A percentile compares a stretch with the other conserved stretches of the same genome.
Conservation (phyloP, 306 rosid species). For the Carpinus fangiana region DNA sequence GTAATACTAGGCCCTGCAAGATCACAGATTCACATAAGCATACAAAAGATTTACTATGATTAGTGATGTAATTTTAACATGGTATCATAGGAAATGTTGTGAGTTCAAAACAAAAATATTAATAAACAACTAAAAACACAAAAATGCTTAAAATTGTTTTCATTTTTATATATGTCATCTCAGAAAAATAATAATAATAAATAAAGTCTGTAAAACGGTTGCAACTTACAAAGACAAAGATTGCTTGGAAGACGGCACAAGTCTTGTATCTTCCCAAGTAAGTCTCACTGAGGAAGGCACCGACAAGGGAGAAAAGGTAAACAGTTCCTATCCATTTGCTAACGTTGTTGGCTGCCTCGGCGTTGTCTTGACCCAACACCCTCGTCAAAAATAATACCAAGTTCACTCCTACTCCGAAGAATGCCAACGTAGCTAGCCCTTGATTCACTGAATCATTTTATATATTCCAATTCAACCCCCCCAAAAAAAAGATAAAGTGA, state of each 20-base stretch:
- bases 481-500: too few relatives aligned
- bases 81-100: neutral
- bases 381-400: constrained; percentile 66
- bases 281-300: constrained; percentile 82
- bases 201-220: neutral
- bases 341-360: constrained; percentile 71
- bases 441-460: constrained; percentile 54
- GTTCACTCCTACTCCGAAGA: constrained; percentile 84
- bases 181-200: too few relatives aligned
- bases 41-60: neutral
- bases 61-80: neutral
- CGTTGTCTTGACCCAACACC: constrained; percentile 77
- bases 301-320: constrained; percentile 75
- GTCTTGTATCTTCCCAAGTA: constrained; percentile 79
- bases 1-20: constrained; percentile 56
- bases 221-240: constrained; percentile 63
- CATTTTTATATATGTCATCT: too few relatives aligned
- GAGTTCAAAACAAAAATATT: too few relatives aligned
- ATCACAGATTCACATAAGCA: neutral
- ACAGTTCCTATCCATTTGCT: constrained; percentile 89
- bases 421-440: constrained; percentile 82
- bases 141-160: too few relatives aligned
- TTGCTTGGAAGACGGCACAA: constrained; percentile 67
- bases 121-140: too few relatives aligned
- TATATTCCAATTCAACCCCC: too few relatives aligned